These are phyloP conservation scores for Strobilomyces dryophilus DNA, from an alignment of 768 basidiomycete species.

Conservation along the genomic window DNA sequence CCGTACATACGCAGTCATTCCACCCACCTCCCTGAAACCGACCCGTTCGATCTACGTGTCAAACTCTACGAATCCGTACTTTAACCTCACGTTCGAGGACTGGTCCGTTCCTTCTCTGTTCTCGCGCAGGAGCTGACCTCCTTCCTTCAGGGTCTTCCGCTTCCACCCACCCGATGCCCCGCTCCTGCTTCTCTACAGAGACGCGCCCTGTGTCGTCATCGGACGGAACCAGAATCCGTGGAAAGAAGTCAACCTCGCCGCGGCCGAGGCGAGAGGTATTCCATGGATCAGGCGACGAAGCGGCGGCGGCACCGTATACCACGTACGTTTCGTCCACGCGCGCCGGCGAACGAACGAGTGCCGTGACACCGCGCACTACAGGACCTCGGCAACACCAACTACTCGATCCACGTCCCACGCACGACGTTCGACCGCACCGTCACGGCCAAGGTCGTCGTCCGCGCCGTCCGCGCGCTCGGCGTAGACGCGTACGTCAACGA, in stretches of 20 bases:
- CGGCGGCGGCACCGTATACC: slow-evolving; percentile 95
- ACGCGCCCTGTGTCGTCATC: slow-evolving; percentile 86
- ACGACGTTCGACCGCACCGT: slow-evolving; percentile 70
- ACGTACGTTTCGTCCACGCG: slow-evolving; percentile 50
- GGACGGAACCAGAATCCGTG: slow-evolving; percentile 98
- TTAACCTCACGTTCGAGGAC: slow-evolving; percentile 89
- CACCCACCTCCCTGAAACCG: slow-evolving; percentile 26
- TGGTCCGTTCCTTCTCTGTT: slow-evolving; percentile 49
- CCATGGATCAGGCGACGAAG: slow-evolving; percentile 83
- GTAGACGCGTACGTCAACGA: slow-evolving; percentile 81
- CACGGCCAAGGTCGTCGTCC: slow-evolving; percentile 73
- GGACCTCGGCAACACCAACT: slow-evolving; percentile 98
- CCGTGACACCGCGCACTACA: slow-evolving; percentile 28
- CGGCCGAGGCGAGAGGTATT: slow-evolving; percentile 48
- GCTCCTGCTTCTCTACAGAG: slow-evolving; percentile 82
- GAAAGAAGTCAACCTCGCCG: slow-evolving; percentile 86
- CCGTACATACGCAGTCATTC: slow-evolving; percentile 14
- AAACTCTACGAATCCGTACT: slow-evolving; percentile 74
- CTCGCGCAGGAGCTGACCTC: slow-evolving; percentile 27
- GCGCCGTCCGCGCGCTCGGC: slow-evolving; percentile 73
- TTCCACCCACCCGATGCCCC: slow-evolving; percentile 63
- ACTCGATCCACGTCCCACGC: slow-evolving; percentile 88
- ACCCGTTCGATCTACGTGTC: slow-evolving; percentile 67
- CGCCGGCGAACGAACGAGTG: neutral
- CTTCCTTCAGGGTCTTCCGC: slow-evolving; percentile 66